A percentile compares a stretch with the other conserved stretches of the same genome.
Evolutionary conservation across 2,329 filamentous ascomycete species (phyloP).

Genomic region (Teratosphaeria nubilosa): DNA sequence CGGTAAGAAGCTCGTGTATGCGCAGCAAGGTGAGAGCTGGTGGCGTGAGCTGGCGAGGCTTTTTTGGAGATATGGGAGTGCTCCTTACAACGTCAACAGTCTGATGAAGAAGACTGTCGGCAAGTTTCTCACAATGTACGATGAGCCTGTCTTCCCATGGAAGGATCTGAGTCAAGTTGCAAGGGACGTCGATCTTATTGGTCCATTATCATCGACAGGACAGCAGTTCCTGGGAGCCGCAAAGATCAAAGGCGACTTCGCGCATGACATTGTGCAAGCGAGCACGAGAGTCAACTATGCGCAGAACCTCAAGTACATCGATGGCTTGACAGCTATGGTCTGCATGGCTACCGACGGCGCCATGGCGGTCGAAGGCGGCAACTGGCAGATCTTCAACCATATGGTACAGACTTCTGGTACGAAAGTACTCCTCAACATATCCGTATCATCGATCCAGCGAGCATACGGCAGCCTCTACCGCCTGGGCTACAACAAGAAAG

Average conservation of each 20-base stretch:
- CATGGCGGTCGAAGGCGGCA: conserved; percentile 69
- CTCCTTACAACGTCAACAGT: conserved; percentile 62
- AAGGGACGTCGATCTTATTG: conserved; percentile 55
- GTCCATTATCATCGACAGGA: conserved; percentile 51
- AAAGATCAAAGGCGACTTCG: conserved; percentile 56
- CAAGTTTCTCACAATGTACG: conserved; percentile 71
- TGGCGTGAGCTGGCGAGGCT: conserved; percentile 78
- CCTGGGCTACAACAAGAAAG: neutral
- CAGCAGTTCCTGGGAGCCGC: conserved; percentile 60
- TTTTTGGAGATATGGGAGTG: conserved; percentile 74
- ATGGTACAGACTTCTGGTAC: conserved; percentile 62
- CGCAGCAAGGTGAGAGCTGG: conserved; percentile 47
- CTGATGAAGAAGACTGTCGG: conserved; percentile 62
- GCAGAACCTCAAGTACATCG: conserved; percentile 74
- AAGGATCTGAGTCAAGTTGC: conserved; percentile 59
- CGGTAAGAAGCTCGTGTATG: conserved; percentile 62
- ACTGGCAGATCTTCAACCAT: conserved; percentile 85
- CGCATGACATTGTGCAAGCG: conserved; percentile 76
- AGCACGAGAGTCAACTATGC: conserved; percentile 91
- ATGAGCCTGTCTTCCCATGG: conserved; percentile 76
- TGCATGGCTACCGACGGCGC: conserved; percentile 84
- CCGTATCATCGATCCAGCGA: conserved; percentile 37
- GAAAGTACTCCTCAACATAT: conserved; percentile 53
- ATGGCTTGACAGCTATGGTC: conserved; percentile 83
- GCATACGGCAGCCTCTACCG: neutral